Evolutionary conservation across 768 basidiomycete species (phyloP).

Genomic region (Pisolithus albus): DNA sequence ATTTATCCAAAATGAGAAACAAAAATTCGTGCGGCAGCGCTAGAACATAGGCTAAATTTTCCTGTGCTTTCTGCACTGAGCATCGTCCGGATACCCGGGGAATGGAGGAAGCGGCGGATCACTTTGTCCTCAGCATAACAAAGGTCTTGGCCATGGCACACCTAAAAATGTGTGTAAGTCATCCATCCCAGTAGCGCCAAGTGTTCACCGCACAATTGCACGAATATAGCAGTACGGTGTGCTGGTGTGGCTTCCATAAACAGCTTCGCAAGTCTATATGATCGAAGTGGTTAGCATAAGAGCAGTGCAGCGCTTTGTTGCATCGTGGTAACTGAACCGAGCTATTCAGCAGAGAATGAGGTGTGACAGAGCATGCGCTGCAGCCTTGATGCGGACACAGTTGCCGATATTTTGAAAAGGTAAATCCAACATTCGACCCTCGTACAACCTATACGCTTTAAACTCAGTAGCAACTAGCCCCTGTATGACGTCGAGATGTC

Average conservation of each 20-base stretch:
- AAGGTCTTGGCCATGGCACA: slow-evolving; percentile 20
- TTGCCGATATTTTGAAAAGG: slow-evolving; percentile 41
- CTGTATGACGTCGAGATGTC: slow-evolving; percentile 39
- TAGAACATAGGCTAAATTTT: slow-evolving; percentile 55
- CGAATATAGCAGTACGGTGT: slow-evolving; percentile 27
- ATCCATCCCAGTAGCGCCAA: background rate
- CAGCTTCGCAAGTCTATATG: slow-evolving; percentile 63
- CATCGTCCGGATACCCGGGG: slow-evolving; percentile 34
- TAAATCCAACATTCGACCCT: slow-evolving; percentile 41
- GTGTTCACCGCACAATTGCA: background rate
- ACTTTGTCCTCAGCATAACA: slow-evolving; percentile 35
- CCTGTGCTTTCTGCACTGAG: slow-evolving; percentile 41
- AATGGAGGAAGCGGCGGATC: slow-evolving; percentile 43
- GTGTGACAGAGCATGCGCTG: slow-evolving; percentile 31
- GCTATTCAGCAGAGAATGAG: background rate
- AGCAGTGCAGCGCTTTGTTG: slow-evolving; percentile 44
- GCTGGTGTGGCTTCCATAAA: slow-evolving; percentile 56
- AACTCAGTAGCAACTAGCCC: background rate
- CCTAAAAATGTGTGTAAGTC: slow-evolving; percentile 9
- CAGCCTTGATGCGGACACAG: slow-evolving; percentile 47
- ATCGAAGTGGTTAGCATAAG: slow-evolving; percentile 63
- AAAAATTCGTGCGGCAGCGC: slow-evolving; percentile 45
- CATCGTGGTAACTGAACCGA: slow-evolving; percentile 59
- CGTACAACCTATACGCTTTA: slow-evolving; percentile 26
- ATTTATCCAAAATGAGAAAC: slow-evolving; percentile 56